Evolutionary conservation across 148 eudicot genomes (phyloP), one percentile per base, ranked within the genome.

Genomic region (Limonium bicolor): DNA sequence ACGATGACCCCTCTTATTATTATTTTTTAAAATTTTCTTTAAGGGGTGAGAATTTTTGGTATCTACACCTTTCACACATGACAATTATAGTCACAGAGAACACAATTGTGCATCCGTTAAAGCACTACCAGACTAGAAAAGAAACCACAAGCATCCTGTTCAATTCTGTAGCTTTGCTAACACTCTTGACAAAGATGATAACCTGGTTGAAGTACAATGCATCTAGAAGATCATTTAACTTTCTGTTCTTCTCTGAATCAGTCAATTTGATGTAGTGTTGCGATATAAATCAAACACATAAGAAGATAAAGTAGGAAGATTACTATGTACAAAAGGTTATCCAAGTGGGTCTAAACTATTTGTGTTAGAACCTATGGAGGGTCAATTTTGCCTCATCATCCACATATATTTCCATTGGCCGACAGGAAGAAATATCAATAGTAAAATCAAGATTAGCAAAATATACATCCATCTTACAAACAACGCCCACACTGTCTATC

Each of bases 361-460:
- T 5, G 5, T 59, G 80, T 92, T 86, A 80, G 95, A 41, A 86
- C 95, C 96, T 93, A 29, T 86, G 96, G 29, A 86, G 84, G 38
- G 96, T 86, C 69, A 86, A 62, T 65, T 86, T 86, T 55, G 95
- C 86, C 58, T 86, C 95, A 33, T 86, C 95, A 51, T 86, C 95
- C 31, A 86, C 95, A 65, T 86, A 86, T 53, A 86, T 86, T 68
- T 86, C 95, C 95, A 72, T 64, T 20, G 94, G 94, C 94, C 79
- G 94, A 59, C 77, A 77, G 60, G 70, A 67, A 71, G 52, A 84
- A 76, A 73, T 52, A 71, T 74, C 67, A n/a, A n/a, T n/a, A 74
- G 42, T 64, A 67, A 59, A 77, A 74, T 77, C 59, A 65, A 68
- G 59, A 65, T 82, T 82, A 82, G 82, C 62, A 60, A n/a, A n/a